Conservation (phyloP, 2,329 filamentous ascomycete species). For the Elsinoe fawcettii region DNA sequence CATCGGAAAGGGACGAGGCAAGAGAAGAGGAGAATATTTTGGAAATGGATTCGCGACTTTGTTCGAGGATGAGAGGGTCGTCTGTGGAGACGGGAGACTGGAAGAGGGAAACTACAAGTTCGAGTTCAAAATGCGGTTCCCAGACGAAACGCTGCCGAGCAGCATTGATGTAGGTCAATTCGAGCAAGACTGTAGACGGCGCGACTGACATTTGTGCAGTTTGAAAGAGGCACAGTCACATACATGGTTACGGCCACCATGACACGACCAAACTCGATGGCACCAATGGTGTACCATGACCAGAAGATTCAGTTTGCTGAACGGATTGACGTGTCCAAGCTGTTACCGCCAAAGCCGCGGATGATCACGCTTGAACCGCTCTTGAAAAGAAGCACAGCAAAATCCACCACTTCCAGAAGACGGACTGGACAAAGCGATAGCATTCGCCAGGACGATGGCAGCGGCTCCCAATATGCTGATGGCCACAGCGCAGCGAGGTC, state of each 20-base stretch:
- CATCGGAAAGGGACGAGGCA: conserved; percentile 48
- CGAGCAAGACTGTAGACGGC: neutral
- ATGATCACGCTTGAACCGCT: conserved; percentile 84
- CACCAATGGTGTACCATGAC: conserved; percentile 71
- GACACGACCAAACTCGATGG: conserved; percentile 79
- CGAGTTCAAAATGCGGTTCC: conserved; percentile 66
- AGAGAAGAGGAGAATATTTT: conserved; percentile 50
- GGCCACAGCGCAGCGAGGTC: conserved; percentile 24
- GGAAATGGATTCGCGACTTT: conserved; percentile 72
- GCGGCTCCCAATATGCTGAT: neutral
- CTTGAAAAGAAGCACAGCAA: conserved; percentile 47
- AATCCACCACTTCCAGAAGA: conserved; percentile 18
- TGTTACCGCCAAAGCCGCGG: conserved; percentile 66
- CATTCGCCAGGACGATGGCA: conserved; percentile 16
- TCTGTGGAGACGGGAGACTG: conserved; percentile 70
- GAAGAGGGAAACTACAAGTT: conserved; percentile 72
- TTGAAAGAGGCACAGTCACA: conserved; percentile 86
- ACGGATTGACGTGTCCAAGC: conserved; percentile 71
- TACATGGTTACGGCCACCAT: conserved; percentile 87
- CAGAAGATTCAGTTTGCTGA: conserved; percentile 73
- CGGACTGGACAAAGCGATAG: conserved; percentile 5
- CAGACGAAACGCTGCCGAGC: conserved; percentile 64
- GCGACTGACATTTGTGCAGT: conserved; percentile 47
- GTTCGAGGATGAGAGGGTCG: conserved; percentile 72
- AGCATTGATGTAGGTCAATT: conserved; percentile 74